Percentiles rank a stretch among this genome's conserved stretches.
Evolutionary conservation across 2,329 filamentous ascomycete species (phyloP).

Genomic region (Sporothrix luriei): DNA sequence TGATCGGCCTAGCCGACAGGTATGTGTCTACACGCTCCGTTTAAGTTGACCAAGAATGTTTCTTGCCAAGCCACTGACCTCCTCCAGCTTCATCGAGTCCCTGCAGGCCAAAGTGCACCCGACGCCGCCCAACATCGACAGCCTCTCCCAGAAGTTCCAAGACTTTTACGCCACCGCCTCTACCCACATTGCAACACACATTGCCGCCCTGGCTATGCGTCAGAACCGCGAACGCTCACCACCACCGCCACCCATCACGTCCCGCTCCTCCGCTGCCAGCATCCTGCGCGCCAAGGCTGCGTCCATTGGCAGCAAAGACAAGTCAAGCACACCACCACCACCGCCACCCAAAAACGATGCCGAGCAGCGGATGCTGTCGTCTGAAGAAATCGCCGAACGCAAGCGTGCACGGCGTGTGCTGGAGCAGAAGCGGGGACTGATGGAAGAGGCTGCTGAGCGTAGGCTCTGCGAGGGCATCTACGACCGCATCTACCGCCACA

Average conservation of each 20-base stretch:
- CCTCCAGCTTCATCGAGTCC: constrained; percentile 80
- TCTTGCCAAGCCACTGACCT: constrained; percentile 24
- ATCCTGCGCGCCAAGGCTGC: constrained; percentile 59
- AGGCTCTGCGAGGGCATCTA: constrained; percentile 85
- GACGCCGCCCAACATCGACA: constrained; percentile 79
- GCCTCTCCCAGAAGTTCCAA: constrained; percentile 83
- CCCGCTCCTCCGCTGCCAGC: constrained; percentile 59
- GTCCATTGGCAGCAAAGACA: constrained; percentile 56
- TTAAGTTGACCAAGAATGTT: no score
- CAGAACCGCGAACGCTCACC: constrained; percentile 69
- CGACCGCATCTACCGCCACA: constrained; percentile 84
- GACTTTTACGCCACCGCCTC: constrained; percentile 87
- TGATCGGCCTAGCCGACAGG: constrained; percentile 88
- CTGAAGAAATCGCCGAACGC: constrained; percentile 77
- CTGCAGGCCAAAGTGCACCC: constrained; percentile 84
- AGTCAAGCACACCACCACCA: constrained; percentile 47
- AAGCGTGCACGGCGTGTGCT: constrained; percentile 76
- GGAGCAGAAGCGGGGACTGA: constrained; percentile 71
- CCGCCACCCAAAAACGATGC: constrained; percentile 45
- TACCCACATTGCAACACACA: constrained; percentile 81
- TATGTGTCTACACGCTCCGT: constrained; percentile 44
- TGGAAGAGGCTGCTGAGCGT: constrained; percentile 91
- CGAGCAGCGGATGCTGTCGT: constrained; percentile 85
- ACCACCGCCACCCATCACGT: constrained; percentile 55
- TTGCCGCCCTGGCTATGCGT: constrained; percentile 74